Base-by-base conservation (phyloP, 768 basidiomycete genomes). In the Infundibulicybe gibba region DNA sequence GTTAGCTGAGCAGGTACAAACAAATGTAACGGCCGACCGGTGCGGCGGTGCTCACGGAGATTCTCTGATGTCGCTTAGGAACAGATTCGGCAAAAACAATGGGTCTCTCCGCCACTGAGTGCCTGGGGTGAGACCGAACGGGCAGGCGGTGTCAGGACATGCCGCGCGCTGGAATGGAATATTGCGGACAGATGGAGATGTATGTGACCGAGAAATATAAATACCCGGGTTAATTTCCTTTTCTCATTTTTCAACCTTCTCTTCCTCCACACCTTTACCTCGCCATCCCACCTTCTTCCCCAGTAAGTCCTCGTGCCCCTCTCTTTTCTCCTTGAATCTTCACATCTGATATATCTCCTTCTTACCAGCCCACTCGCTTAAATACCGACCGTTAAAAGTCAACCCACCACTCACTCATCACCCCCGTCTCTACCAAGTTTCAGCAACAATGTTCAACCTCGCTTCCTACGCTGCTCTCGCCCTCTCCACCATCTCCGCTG, bases 381-480 rank as follows among this genome's bases (percentile, higher is more conserved):
- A 58, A 60, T 61, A 54, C 54, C 25, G 46, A 49, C 53, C 49
- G 46, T 52, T 48, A 34, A 47, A 43, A 40, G 32, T 38, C 49
- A 51, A 54, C 52, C 43, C 43, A 49, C 53, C 61, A 44, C 52
- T 60, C 56, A 51, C 54, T 64, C 66, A 54, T 61, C 62, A 60
- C 51, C 61, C 60, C 56, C 53, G 34, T 57, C 54, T 49, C 43
- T 44, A 48, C 50, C 25, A 25, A 25, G 25, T 25, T 25, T 54
- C 57, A 53, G 55, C 53, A 46, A 57, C 54, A 55, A 73, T 76
- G 72, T 67, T 74, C 62, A 51, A 57, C 47, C 45, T 75, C 52
- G 45, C 62, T 51, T 54, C 71, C 52, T 52, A 79, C 54, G 61
- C 73, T 50, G 62, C 76, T 54, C 61, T 77, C 53, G 71, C 71